These are phyloP conservation scores for Scheffersomyces lignicola DNA, from an alignment of 1,139 yeast species.

Conservation along the genomic window DNA sequence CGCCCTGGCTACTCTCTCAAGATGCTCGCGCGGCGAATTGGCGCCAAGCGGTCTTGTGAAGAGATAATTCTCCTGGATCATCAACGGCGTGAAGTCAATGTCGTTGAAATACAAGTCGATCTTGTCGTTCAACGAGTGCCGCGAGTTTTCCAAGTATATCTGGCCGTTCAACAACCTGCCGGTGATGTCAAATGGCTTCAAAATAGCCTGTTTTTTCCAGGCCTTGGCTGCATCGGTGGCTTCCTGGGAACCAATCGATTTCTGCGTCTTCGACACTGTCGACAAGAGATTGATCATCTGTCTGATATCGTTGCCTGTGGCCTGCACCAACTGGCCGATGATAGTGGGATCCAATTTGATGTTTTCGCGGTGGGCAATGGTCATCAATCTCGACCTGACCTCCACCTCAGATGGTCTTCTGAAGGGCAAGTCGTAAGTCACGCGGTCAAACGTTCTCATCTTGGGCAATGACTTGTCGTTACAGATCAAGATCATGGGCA, in stretches of 20 bases:
- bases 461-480: conserved; percentile 91
- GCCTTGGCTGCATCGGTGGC: conserved; percentile 55
- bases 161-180: conserved; percentile 67
- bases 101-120: conserved; percentile 91
- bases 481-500: conserved; percentile 91
- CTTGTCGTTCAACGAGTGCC: conserved; percentile 71
- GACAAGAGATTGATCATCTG: conserved; percentile 90
- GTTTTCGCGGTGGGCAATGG: conserved; percentile 85
- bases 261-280: conserved; percentile 75
- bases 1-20: conserved; percentile 70
- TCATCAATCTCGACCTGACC: conserved; percentile 80
- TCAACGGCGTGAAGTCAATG: conserved; percentile 89
- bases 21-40: conserved; percentile 38
- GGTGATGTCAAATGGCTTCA: conserved; percentile 91
- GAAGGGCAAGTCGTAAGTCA: conserved; percentile 80
- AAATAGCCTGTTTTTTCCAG: conserved; percentile 88
- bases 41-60: conserved; percentile 56
- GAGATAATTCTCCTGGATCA: conserved; percentile 94
- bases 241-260: conserved; percentile 53
- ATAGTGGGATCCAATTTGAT: conserved; percentile 77
- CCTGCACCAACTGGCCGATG: conserved; percentile 80
- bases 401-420: conserved; percentile 85
- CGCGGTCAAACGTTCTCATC: conserved; percentile 92
- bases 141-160: conserved; percentile 54
- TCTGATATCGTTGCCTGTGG: conserved; percentile 89